Evolutionary conservation across 257 asterid genomes (phyloP), one percentile per base, ranked within the genome.

Genomic region (Lycium ferocissimum): DNA sequence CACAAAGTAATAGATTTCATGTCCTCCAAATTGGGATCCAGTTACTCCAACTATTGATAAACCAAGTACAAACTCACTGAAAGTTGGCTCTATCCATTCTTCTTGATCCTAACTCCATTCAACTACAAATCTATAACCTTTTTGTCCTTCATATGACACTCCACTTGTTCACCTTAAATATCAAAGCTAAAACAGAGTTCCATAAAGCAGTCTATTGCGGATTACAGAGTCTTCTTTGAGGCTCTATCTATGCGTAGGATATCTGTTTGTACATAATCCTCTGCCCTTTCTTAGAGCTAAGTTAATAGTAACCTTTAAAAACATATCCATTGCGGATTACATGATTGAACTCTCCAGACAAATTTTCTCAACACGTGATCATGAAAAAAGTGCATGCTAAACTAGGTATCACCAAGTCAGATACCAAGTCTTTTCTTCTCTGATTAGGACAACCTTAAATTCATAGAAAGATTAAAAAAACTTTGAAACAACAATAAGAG

Each of bases 61-160:
- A 49, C 81, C 81, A 49, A 6, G 81, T 47, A 73, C 18, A 13
- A 75, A 75, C 81, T 75, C 62, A 13, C 22, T 49, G 20, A 49
- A 22, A 49, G 62, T 3, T 20, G 45, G 45, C 49, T 49, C 40
- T 13, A 49, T 22, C 37, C 61, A 47, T 10, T 20, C 61, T 73
- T 49, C 81, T 75, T 47, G 81, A 47, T 20, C 81, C n/a, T 3
- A 47, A 73, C 40, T 47, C 81, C 81, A 47, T 20, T n/a, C 22
- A 75, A 75, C 6, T 49, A 12, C 22, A 75, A 75, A 75, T 13
- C 40, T 73, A 61, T 49, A 49, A n/a, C 59, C 18, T 73, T 45
- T n/a, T 47, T 45, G 40, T n/a, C 59, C 81, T 49, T 75, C 62
- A 22, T 49, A 49, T 49, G 81, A 49, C 7, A 1, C 22, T 49